Conservation (phyloP, 2,329 filamentous ascomycete genomes). For the Nemania sp. region DNA sequence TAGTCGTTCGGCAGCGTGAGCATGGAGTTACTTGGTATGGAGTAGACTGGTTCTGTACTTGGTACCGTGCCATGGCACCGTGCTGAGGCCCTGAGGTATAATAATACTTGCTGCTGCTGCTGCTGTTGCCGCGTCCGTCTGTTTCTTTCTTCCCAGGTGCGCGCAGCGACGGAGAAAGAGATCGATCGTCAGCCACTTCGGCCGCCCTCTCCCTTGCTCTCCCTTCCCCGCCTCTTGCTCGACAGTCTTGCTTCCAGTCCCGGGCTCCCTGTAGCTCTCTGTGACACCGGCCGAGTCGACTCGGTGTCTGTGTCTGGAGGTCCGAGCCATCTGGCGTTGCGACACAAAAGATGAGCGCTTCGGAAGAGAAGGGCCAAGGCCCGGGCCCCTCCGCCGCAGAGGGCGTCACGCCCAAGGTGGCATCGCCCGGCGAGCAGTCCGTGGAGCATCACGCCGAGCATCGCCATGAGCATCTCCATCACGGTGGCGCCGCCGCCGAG, state of each 20-base stretch:
- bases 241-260: slow-evolving; percentile 11
- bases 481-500: slow-evolving; percentile 43
- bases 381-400: slow-evolving; percentile 32
- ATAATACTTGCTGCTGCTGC: too few relatives aligned
- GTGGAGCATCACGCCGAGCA: slow-evolving; percentile 6
- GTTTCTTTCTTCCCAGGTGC: not conserved
- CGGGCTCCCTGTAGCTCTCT: slow-evolving; percentile 5
- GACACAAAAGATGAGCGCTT: slow-evolving; percentile 30
- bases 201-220: slow-evolving; percentile 2
- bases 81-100: too few relatives aligned
- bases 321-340: not conserved
- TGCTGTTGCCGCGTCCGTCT: slow-evolving; percentile 23
- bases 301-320: too few relatives aligned
- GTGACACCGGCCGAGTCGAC: not conserved
- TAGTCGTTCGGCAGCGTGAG: too few relatives aligned
- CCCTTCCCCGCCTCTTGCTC: slow-evolving; percentile 19
- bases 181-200: slow-evolving; percentile 15
- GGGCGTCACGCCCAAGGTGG: slow-evolving; percentile 35
- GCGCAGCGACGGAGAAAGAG: not conserved
- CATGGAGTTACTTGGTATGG: too few relatives aligned
- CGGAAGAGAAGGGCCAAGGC: slow-evolving; percentile 31
- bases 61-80: too few relatives aligned
- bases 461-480: slow-evolving; percentile 49
- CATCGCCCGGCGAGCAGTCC: slow-evolving; percentile 47
- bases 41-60: too few relatives aligned